Base-by-base conservation (phyloP, 305 asterid genomes). In the Fraxinus dipetala region DNA sequence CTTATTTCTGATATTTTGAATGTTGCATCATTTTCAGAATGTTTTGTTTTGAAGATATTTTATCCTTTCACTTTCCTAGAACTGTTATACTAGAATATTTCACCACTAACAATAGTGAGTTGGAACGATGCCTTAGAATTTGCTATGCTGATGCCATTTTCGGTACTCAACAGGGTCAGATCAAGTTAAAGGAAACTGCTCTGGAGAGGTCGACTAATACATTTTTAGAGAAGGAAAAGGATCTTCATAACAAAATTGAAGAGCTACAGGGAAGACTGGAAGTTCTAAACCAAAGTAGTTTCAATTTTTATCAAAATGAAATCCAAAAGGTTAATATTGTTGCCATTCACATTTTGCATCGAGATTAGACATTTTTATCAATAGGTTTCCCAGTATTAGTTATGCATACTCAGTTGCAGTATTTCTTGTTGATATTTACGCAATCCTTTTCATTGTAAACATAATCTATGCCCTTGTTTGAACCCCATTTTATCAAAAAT, bases 201-300 rank as follows among this genome's bases (percentile, higher is more conserved):
- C 92, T 96, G 72, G 97, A 93, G 79, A 80, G 81, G 36, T 91
- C 94, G 48, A 87, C 90, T 75, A 89, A 86, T 79, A 78, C 93
- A 48, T 96, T 91, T 89, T 79, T 89, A 48, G 94, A 90, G 89
- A 92, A 89, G 88, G 99, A 94, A 89, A 90, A 84, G 79, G 94
- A 90, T 78, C 94, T 94, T 84, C 93, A 78, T 30, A 81, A 76
- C 80, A 89, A 93, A 86, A 92, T 96, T 61, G 91, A 90, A 83
- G 97, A 90, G 86, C 81, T 92, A 5, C 94, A 91, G 83, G 85
- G 34, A 75, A 88, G 90, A 88, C 36, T 92, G 63, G 92, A 90
- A 85, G 81, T 43, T 77, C 91, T 90, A 84, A 75, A 79, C 81
- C 86, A 81, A 81, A 90, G 85, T 83, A 86, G 87, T 20, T 38